Evolutionary conservation across 192 early-diverging fungal species (phyloP).

Genomic region (Phycomyces nitens): DNA sequence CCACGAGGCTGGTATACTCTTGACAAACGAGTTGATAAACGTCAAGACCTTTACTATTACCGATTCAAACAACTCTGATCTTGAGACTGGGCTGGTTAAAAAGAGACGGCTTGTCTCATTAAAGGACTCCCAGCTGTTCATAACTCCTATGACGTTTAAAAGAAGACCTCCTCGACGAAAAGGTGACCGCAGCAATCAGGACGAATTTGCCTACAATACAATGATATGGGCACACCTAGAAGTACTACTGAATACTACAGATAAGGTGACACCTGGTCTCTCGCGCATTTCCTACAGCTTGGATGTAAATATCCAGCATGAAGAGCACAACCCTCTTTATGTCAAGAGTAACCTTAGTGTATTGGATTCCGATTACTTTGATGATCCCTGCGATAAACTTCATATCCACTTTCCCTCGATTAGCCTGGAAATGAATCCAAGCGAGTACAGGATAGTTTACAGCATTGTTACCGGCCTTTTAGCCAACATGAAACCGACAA

Average conservation of each 20-base stretch:
- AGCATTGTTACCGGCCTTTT: slow-evolving; percentile 69
- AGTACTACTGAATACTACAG: slow-evolving; percentile 35
- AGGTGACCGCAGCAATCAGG: slow-evolving; percentile 7
- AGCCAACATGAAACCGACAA: slow-evolving; percentile 72
- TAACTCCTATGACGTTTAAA: slow-evolving; percentile 17
- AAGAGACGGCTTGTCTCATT: slow-evolving; percentile 48
- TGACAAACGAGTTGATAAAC: slow-evolving; percentile 54
- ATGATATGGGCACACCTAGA: slow-evolving; percentile 29
- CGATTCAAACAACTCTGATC: slow-evolving; percentile 39
- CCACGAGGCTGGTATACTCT: slow-evolving; percentile 46
- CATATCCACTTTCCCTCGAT: slow-evolving; percentile 70
- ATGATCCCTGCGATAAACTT: slow-evolving; percentile 58
- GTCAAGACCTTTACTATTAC: slow-evolving; percentile 52
- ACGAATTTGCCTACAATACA: slow-evolving; percentile 17
- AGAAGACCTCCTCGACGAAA: neutral
- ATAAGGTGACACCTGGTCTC: slow-evolving; percentile 37
- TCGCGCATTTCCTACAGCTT: slow-evolving; percentile 55
- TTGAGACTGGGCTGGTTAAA: slow-evolving; percentile 47
- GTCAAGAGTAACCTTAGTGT: slow-evolving; percentile 40
- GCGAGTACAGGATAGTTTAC: slow-evolving; percentile 62
- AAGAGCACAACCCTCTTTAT: slow-evolving; percentile 63
- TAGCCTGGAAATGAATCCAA: slow-evolving; percentile 62
- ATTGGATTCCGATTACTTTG: slow-evolving; percentile 23
- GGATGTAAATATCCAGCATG: slow-evolving; percentile 49
- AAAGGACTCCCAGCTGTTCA: slow-evolving; percentile 62